These are phyloP conservation scores for Cyberlindnera mississippiensis DNA, from an alignment of 805 yeast species.

Conservation along the genomic window DNA sequence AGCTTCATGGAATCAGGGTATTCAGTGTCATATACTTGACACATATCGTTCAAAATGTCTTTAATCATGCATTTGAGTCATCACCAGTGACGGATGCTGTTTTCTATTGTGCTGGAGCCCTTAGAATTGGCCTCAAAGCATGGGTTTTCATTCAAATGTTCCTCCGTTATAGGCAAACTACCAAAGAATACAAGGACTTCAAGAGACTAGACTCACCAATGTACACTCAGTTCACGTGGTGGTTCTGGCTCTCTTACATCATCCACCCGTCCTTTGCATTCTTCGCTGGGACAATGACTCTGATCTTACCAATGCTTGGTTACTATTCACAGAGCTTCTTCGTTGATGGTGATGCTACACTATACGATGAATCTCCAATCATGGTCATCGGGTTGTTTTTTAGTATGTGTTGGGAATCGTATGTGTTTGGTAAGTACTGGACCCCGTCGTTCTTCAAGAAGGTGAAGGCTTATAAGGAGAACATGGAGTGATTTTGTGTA, in stretches of 20 bases:
- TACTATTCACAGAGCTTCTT: not conserved
- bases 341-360: too few species aligned
- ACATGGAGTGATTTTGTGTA: too few species aligned
- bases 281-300: not conserved
- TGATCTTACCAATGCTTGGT: not conserved
- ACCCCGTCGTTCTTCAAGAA: conserved; percentile 1
- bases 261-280: not conserved
- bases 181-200: conserved; percentile 2
- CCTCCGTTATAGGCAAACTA: not conserved
- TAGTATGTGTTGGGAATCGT: not conserved
- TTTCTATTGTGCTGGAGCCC: too few species aligned
- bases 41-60: not conserved
- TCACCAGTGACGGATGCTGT: too few species aligned
- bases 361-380: not conserved
- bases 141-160: not conserved
- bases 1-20: not conserved
- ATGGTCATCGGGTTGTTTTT: not conserved
- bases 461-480: conserved; percentile 5
- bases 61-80: too few species aligned
- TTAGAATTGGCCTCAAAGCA: too few species aligned
- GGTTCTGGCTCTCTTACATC: not conserved
- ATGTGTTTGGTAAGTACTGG: conserved; percentile 1
- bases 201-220: conserved; percentile 2
- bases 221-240: conserved; percentile 1
- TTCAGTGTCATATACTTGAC: not conserved